phyloP scores from a whole-genome alignment of 2,329 filamentous ascomycete genomes.

The Sphaerulina populicola region DNA sequence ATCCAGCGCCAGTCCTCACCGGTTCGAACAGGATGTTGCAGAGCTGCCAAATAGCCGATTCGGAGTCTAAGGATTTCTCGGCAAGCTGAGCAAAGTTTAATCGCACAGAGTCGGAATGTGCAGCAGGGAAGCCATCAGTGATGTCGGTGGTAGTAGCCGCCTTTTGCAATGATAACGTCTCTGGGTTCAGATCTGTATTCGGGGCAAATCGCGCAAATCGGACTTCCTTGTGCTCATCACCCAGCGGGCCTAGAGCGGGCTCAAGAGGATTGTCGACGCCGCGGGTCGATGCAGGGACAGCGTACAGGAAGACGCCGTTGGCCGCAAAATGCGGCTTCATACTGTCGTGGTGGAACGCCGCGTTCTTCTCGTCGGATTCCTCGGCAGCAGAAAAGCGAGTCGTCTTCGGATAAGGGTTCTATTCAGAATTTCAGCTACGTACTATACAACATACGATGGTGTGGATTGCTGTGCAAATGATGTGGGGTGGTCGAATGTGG shows the following conservation, averaged over 20 bases:
- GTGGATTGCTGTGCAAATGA: slow-evolving; percentile 3
- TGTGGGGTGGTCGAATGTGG: slow-evolving; percentile 8
- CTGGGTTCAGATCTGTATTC: slow-evolving; percentile 34
- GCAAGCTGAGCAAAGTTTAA: slow-evolving; percentile 46
- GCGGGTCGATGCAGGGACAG: slow-evolving; percentile 38
- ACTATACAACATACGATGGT: slow-evolving; percentile 18
- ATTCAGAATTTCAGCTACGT: slow-evolving; percentile 31
- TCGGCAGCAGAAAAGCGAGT: slow-evolving; percentile 44
- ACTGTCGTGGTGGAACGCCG: slow-evolving; percentile 61
- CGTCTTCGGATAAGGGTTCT: slow-evolving; percentile 29
- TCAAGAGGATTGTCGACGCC: slow-evolving; percentile 45
- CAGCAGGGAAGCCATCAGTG: slow-evolving; percentile 42
- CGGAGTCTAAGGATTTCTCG: slow-evolving; percentile 38
- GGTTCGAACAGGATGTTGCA: slow-evolving; percentile 80
- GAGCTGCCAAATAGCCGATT: slow-evolving; percentile 75
- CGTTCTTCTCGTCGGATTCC: slow-evolving; percentile 52
- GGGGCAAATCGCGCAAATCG: slow-evolving; percentile 56
- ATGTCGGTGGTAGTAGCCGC: slow-evolving; percentile 38
- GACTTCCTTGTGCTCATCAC: slow-evolving; percentile 57
- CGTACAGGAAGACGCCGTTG: slow-evolving; percentile 63
- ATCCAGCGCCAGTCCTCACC: slow-evolving; percentile 30
- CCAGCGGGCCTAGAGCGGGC: slow-evolving; percentile 50
- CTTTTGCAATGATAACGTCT: slow-evolving; percentile 20
- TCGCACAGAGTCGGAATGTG: slow-evolving; percentile 43
- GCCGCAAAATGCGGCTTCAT: slow-evolving; percentile 74